Base-by-base conservation (phyloP, 352 stramenopile genomes). In the Pythium apleroticum region DNA sequence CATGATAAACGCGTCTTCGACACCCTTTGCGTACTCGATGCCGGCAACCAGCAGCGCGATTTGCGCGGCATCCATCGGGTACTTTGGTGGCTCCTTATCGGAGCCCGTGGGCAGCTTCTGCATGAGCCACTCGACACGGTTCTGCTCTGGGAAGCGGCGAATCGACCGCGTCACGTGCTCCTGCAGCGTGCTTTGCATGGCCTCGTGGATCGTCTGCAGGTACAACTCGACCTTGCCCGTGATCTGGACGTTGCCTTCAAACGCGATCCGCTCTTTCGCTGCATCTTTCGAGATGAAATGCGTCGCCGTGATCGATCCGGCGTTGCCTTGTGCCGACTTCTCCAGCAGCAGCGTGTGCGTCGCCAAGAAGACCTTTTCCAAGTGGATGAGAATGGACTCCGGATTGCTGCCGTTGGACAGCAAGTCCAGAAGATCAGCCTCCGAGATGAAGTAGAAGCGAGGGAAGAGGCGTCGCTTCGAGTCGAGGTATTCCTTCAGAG, bases 171-270 rank as follows among this genome's bases (percentile, higher is more conserved):
- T 83, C 19, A 98, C 80, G 57, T 96, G 96, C 10, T 88, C 79
- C 28, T 88, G 92, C 10, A 99, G 77, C 11, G 96, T 96, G 7
- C 66, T 56, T 52, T 97, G 96, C 80, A 98, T 97, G 11, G 84
- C 87, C 33, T 98, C 81, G 22, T 98, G 73, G 45, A 98, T 69
- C 8, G 80, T 93, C 60, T 98, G 91, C 65, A 98, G 84, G 65
- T 99, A 99, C 10, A 97, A 66, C 66, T 99, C 96, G 19, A 98
- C 95, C 81, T 99, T 99, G 11, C 96, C 96, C 49, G 93, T 76
- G 1, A 99, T 72, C 14, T 78, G 68, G 8, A 99, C 78, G 5
- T 80, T 81, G 17, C 78, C 79, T 60, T 98, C 92, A 60, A 98
- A 98, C 14, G 79, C 65, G 27, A 98, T 88, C 27, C 76, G 75